Evolutionary conservation across 805 yeast genomes (phyloP).

Genomic region (Starmerella asiatica): DNA sequence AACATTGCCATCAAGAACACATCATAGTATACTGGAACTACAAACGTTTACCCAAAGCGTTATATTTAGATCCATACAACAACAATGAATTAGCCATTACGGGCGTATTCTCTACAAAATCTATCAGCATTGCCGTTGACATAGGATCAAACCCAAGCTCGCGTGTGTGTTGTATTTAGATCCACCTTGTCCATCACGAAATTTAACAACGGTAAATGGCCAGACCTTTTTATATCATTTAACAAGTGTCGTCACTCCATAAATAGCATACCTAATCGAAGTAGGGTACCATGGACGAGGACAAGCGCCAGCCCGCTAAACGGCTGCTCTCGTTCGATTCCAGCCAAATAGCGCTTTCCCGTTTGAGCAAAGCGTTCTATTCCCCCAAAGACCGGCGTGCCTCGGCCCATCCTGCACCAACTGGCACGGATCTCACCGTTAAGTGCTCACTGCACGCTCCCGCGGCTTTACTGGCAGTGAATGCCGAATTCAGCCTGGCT

Average conservation of each 20-base stretch:
- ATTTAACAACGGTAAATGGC: no score
- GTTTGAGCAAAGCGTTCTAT: slow-evolving; percentile 18
- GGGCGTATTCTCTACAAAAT: no score
- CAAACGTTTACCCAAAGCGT: no score
- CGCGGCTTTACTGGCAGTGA: slow-evolving; percentile 7
- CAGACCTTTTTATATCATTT: neutral
- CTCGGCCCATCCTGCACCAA: neutral
- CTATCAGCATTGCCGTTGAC: no score
- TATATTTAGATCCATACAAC: no score
- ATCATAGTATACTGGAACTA: no score
- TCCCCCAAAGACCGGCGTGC: neutral
- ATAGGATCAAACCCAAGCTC: no score
- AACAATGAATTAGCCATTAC: no score
- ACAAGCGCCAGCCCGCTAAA: slow-evolving; percentile 8
- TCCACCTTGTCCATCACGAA: no score
- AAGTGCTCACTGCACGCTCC: slow-evolving; percentile 4
- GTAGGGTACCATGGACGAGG: slow-evolving; percentile 16
- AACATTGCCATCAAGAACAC: no score
- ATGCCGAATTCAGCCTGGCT: slow-evolving; percentile 4
- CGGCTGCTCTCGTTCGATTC: slow-evolving; percentile 19
- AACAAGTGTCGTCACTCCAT: neutral
- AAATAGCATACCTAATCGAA: neutral
- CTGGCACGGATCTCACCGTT: neutral
- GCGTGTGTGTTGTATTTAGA: no score
- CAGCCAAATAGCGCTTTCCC: slow-evolving; percentile 16